Percentiles rank a stretch among this genome's conserved stretches.
Conservation (phyloP, 2,329 filamentous ascomycete species). For the Sphaerostilbella broomeana region DNA sequence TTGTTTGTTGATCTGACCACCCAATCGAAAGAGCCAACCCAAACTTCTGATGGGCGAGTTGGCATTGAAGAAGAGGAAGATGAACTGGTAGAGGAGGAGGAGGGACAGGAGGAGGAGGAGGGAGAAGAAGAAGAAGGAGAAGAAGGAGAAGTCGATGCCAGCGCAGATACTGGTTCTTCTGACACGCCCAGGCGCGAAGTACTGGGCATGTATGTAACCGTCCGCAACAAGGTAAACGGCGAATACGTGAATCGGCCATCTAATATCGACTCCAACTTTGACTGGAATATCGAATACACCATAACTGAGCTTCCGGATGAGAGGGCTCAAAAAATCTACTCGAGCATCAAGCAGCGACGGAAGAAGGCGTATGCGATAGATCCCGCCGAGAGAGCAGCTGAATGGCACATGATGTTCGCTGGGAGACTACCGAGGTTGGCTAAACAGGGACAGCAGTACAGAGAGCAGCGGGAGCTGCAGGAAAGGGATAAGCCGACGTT, state of each 20-base stretch:
- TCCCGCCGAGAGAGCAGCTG: constrained; percentile 33
- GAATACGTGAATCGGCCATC: constrained; percentile 54
- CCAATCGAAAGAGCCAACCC: constrained; percentile 23
- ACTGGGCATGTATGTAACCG: constrained; percentile 63
- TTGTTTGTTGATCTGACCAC: constrained; percentile 44
- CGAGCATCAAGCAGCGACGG: constrained; percentile 50
- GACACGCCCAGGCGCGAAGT: constrained; percentile 31
- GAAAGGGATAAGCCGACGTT: constrained; percentile 42
- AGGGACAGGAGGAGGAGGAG: constrained; percentile 8
- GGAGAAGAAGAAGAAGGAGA: background rate
- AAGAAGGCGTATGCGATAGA: constrained; percentile 36
- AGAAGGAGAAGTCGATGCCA: constrained; percentile 9
- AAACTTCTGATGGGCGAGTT: background rate
- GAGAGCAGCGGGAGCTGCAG: constrained; percentile 46
- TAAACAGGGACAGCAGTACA: constrained; percentile 50
- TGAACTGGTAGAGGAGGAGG: constrained; percentile 5
- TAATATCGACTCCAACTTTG: constrained; percentile 28
- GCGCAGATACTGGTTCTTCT: background rate
- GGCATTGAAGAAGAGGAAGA: background rate
- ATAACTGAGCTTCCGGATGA: constrained; percentile 53
- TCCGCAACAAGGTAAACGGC: constrained; percentile 67
- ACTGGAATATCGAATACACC: constrained; percentile 76
- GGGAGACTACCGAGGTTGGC: constrained; percentile 37
- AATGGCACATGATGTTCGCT: constrained; percentile 42
- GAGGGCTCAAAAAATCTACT: constrained; percentile 48